phyloP scores from a whole-genome alignment of 2,329 filamentous ascomycete genomes.

The Beauveria australis region DNA sequence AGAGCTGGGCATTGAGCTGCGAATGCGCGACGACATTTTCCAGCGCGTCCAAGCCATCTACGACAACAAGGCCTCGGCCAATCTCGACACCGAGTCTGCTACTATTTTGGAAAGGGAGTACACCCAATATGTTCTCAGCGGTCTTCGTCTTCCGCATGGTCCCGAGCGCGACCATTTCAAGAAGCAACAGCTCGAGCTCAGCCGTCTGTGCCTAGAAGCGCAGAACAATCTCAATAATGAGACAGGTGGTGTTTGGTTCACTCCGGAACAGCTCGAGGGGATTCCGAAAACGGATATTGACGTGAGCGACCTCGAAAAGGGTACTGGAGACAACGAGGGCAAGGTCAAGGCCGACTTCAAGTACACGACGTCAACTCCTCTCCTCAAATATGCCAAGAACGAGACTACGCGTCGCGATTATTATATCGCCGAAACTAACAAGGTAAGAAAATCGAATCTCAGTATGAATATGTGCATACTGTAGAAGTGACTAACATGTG shows the following conservation, averaged over 20 bases:
- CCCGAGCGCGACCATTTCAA: conserved; percentile 71
- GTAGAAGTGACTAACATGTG: not conserved
- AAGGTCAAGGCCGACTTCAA: conserved; percentile 73
- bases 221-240: conserved; percentile 79
- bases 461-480: not conserved
- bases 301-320: conserved; percentile 58
- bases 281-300: conserved; percentile 64
- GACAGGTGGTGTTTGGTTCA: conserved; percentile 73
- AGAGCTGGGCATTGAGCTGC: conserved; percentile 68
- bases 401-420: conserved; percentile 60
- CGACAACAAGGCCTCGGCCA: conserved; percentile 40
- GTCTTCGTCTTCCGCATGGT: conserved; percentile 62
- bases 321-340: conserved; percentile 62
- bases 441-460: conserved; percentile 34
- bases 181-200: conserved; percentile 75
- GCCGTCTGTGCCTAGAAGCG: conserved; percentile 65
- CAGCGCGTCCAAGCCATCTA: conserved; percentile 52
- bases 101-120: conserved; percentile 71
- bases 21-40: conserved; percentile 78
- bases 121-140: conserved; percentile 69
- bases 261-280: conserved; percentile 62
- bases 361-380: conserved; percentile 72
- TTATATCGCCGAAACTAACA: conserved; percentile 72
- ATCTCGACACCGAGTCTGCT: conserved; percentile 59
- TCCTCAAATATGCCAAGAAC: conserved; percentile 68